These are phyloP conservation scores for Beauveria rudraprayagi DNA, from an alignment of 2,329 filamentous ascomycete species.

Conservation along the genomic window DNA sequence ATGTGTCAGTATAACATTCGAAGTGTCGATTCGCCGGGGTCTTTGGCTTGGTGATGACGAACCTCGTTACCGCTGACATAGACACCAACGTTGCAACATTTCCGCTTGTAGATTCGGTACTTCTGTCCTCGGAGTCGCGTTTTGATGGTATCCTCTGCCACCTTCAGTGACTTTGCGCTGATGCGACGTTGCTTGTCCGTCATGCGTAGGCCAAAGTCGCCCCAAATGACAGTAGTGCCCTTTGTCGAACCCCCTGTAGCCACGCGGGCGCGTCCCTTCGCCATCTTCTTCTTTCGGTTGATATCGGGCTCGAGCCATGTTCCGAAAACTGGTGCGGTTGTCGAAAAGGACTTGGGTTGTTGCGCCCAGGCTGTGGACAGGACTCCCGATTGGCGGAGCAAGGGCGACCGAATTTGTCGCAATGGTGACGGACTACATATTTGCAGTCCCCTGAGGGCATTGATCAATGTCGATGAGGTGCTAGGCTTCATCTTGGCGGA, in stretches of 20 bases:
- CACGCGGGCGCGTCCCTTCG: slow-evolving; percentile 82
- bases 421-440: slow-evolving; percentile 33
- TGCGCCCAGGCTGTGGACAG: slow-evolving; percentile 21
- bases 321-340: slow-evolving; percentile 49
- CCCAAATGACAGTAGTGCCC: slow-evolving; percentile 93
- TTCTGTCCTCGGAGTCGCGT: slow-evolving; percentile 80
- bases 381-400: slow-evolving; percentile 21
- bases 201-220: slow-evolving; percentile 92
- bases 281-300: slow-evolving; percentile 75
- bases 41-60: slow-evolving; percentile 21
- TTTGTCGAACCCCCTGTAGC: slow-evolving; percentile 84
- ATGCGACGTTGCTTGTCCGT: slow-evolving; percentile 88
- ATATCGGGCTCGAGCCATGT: slow-evolving; percentile 78
- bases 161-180: slow-evolving; percentile 75
- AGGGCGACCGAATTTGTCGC: slow-evolving; percentile 29
- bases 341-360: slow-evolving; percentile 58
- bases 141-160: slow-evolving; percentile 91
- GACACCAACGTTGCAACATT: slow-evolving; percentile 88
- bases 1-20: slow-evolving; percentile 6
- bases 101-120: slow-evolving; percentile 85
- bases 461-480: slow-evolving; percentile 36
- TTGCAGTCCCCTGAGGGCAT: slow-evolving; percentile 43
- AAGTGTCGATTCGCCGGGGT: neutral
- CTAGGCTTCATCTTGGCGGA: slow-evolving; percentile 37
- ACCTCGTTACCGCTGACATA: slow-evolving; percentile 93